Conservation (phyloP, 106 monocot genomes). For the Allium cepa region DNA sequence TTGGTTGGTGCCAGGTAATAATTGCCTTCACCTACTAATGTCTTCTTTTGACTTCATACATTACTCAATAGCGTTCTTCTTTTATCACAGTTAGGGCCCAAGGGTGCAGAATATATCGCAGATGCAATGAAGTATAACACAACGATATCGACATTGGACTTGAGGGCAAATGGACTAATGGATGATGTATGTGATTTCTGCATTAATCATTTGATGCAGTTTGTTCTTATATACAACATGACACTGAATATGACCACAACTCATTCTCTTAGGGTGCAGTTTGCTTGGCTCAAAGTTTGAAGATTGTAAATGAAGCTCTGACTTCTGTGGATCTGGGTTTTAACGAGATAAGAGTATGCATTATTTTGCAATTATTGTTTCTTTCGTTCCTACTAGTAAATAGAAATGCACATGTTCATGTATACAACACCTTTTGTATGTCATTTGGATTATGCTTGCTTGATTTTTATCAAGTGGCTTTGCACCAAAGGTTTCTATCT, state of each 20-base stretch:
- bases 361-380: neutral
- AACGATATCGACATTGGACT: constrained; percentile 74
- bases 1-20: constrained; percentile 96
- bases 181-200: constrained; percentile 58
- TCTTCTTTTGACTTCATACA: neutral
- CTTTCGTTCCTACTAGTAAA: neutral
- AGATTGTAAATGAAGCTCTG: constrained; percentile 90
- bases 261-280: constrained; percentile 54
- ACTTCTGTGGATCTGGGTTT: constrained; percentile 93
- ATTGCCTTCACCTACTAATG: no score
- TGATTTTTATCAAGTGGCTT: no score
- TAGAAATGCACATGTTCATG: neutral
- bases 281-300: constrained; percentile 80
- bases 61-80: neutral
- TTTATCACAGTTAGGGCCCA: constrained; percentile 65
- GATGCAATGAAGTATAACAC: constrained; percentile 99
- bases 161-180: constrained; percentile 91
- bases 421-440: neutral
- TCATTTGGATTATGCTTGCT: no score
- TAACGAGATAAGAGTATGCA: constrained; percentile 90
- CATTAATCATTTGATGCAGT: no score
- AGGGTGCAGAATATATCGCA: constrained; percentile 82
- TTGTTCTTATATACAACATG: no score
- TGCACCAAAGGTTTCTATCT: no score
- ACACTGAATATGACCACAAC: no score